Evolutionary conservation across 345 rosid genomes (phyloP).

Genomic region (Linum lewisii): DNA sequence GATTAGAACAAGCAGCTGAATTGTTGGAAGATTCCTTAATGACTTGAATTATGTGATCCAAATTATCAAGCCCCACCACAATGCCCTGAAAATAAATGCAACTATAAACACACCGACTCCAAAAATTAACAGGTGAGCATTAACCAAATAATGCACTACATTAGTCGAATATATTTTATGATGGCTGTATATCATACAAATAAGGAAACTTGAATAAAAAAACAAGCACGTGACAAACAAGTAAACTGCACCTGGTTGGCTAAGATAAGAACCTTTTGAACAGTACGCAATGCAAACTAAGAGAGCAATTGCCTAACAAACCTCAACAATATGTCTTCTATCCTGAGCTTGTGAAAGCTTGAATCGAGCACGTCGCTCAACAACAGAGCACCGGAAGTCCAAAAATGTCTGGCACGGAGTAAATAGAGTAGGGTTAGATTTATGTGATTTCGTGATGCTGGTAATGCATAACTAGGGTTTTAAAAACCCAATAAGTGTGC

Average conservation of each 20-base stretch:
- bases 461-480: not conserved
- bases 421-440: not conserved
- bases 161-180: not conserved
- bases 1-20: slow-evolving; percentile 55
- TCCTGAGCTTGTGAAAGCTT: slow-evolving; percentile 79
- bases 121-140: not conserved
- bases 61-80: slow-evolving; percentile 70
- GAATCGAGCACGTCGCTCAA: slow-evolving; percentile 77
- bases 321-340: slow-evolving; percentile 88
- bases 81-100: slow-evolving; percentile 47
- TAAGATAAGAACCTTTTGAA: not conserved
- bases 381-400: slow-evolving; percentile 86
- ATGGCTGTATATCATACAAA: not conserved
- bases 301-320: slow-evolving; percentile 16
- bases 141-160: not conserved
- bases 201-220: not conserved
- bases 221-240: not conserved
- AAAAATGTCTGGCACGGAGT: slow-evolving; percentile 54
- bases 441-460: not conserved
- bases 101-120: not conserved
- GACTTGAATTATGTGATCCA: slow-evolving; percentile 56
- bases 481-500: not conserved
- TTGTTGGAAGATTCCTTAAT: slow-evolving; percentile 57
- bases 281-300: not conserved
- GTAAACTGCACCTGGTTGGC: not conserved